phyloP scores from a whole-genome alignment of 2,329 filamentous ascomycete species.

The Claviceps monticola region DNA sequence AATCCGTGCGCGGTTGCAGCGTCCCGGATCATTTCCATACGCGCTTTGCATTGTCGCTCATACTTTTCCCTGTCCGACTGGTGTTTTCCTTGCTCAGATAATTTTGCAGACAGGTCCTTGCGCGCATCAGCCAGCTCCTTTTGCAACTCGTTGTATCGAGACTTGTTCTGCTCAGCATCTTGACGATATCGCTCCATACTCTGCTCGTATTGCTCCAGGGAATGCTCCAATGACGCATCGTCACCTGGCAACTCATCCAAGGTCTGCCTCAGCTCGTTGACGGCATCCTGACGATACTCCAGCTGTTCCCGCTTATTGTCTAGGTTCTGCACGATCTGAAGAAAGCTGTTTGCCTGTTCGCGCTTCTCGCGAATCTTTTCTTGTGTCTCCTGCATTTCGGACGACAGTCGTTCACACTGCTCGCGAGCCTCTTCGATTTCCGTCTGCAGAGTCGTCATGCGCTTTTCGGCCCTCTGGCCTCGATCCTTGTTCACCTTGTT shows the following conservation, averaged over 20 bases:
- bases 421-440: slow-evolving; percentile 50
- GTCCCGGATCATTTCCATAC: slow-evolving; percentile 62
- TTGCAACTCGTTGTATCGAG: slow-evolving; percentile 53
- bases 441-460: slow-evolving; percentile 47
- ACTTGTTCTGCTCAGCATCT: slow-evolving; percentile 48
- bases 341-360: slow-evolving; percentile 58
- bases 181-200: slow-evolving; percentile 51
- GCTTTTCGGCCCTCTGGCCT: slow-evolving; percentile 57
- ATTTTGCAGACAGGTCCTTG: slow-evolving; percentile 34
- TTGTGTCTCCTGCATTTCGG: slow-evolving; percentile 47
- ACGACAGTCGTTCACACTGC: slow-evolving; percentile 42
- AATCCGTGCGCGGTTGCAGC: slow-evolving; percentile 66
- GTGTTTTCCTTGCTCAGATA: slow-evolving; percentile 58
- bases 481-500: slow-evolving; percentile 76
- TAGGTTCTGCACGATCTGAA: slow-evolving; percentile 61
- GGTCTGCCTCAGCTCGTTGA: slow-evolving; percentile 55
- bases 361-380: slow-evolving; percentile 50
- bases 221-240: slow-evolving; percentile 59
- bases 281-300: slow-evolving; percentile 52
- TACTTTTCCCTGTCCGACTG: slow-evolving; percentile 80
- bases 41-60: slow-evolving; percentile 61
- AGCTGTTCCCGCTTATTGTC: slow-evolving; percentile 65
- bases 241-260: slow-evolving; percentile 67
- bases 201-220: slow-evolving; percentile 65
- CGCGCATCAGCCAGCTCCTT: slow-evolving; percentile 30